Evolutionary conservation across 805 yeast species (phyloP).

Genomic region (Kodamaea fukazawae): DNA sequence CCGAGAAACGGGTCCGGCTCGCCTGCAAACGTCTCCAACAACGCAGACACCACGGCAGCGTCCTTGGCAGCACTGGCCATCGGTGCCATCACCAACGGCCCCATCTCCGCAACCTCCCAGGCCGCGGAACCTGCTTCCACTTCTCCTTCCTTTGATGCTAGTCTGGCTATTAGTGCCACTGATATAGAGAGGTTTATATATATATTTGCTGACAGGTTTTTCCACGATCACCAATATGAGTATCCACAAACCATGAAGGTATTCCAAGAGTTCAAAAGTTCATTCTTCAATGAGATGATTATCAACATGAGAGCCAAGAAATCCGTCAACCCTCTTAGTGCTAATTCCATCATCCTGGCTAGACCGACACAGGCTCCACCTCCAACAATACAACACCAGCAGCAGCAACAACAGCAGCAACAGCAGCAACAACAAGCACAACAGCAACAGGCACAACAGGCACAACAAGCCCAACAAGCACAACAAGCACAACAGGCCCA

Average conservation of each 20-base stretch:
- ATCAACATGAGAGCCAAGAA: slow-evolving; percentile 21
- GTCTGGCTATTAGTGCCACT: slow-evolving; percentile 11
- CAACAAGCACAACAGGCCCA: background rate
- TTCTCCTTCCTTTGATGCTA: slow-evolving; percentile 3
- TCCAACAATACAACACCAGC: too few species aligned
- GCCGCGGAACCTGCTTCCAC: background rate
- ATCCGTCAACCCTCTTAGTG: slow-evolving; percentile 3
- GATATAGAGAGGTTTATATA: slow-evolving; percentile 42
- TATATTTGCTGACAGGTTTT: slow-evolving; percentile 42
- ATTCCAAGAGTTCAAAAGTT: slow-evolving; percentile 42
- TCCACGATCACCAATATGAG: slow-evolving; percentile 38
- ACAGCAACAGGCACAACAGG: background rate
- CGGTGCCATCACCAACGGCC: background rate
- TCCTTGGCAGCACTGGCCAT: slow-evolving; percentile 1
- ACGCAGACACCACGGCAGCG: background rate
- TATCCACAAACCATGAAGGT: slow-evolving; percentile 43
- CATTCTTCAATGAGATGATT: slow-evolving; percentile 41
- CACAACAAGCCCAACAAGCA: too few species aligned
- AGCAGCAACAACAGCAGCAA: slow-evolving; percentile 7
- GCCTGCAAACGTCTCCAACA: background rate
- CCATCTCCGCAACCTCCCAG: background rate
- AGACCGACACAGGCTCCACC: slow-evolving; percentile 1
- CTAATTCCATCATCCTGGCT: slow-evolving; percentile 7
- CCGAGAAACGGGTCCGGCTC: background rate
- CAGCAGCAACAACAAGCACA: background rate